phyloP scores from a whole-genome alignment of 805 yeast genomes.

The Myxozyma geophila region DNA sequence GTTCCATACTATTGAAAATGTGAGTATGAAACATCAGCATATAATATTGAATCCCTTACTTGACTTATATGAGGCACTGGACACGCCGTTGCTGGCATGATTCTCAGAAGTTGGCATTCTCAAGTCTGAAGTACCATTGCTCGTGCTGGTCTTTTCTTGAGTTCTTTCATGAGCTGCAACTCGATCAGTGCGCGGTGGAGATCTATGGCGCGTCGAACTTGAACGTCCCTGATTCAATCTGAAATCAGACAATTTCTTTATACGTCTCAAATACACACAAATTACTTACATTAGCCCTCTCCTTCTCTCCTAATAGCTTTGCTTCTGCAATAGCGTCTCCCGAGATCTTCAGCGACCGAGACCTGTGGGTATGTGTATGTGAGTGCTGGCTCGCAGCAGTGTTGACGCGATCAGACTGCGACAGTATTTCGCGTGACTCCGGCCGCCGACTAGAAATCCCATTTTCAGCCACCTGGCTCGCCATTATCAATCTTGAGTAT shows the following conservation, averaged over 20 bases:
- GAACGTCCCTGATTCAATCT: conserved; percentile 3
- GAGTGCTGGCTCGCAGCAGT: conserved; percentile 11
- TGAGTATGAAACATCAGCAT: background rate
- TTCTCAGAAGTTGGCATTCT: background rate
- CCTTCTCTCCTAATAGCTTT: conserved; percentile 3
- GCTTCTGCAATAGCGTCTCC: background rate
- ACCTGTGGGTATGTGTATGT: conserved; percentile 9
- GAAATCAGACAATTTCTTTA: background rate
- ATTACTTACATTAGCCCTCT: conserved; percentile 3
- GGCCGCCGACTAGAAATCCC: conserved; percentile 5
- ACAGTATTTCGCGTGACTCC: conserved; percentile 22
- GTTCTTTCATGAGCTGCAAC: background rate
- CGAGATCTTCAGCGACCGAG: conserved; percentile 10
- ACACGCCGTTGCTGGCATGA: background rate
- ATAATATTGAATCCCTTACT: background rate
- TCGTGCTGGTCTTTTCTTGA: background rate
- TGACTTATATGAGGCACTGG: conserved; percentile 4
- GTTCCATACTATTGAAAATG: conserved; percentile 6
- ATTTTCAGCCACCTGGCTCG: conserved; percentile 3
- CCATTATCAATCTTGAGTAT: background rate
- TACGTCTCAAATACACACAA: background rate
- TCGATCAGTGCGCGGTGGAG: conserved; percentile 17
- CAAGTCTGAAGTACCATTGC: background rate
- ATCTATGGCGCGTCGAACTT: conserved; percentile 20
- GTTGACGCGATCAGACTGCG: conserved; percentile 29